Evolutionary conservation across 2,329 filamentous ascomycete species (phyloP), one percentile per base, ranked within the genome.

Genomic region (Chlorencoelia australis): DNA sequence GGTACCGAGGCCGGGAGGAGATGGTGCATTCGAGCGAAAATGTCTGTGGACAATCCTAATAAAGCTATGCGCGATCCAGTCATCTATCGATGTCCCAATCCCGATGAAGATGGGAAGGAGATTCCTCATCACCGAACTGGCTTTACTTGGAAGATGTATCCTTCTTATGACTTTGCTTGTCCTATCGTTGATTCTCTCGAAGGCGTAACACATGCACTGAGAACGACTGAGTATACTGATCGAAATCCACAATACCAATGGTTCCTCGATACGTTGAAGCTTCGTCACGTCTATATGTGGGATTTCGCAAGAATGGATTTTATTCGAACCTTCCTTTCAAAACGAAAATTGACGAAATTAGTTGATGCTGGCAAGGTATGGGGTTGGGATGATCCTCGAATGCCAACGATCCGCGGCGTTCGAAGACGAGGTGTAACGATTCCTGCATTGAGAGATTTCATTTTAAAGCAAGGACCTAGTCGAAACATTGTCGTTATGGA

Each of bases 1-100:
- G 88, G 82, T 29, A 81, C 77, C 3, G 73, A 81, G 32, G 79
- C 88, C 59, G 91, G 91, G 41, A 63, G 77, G 32, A 76, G 72
- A 55, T 88, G 89, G 76, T 95, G 86, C 64, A 93, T 98, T 48
- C 82, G 91, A 42, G 91, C 91, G 40, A 95, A 93, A 69, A 84
- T 96, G 51, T 89, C 85, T 1, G 75, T 83, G 50, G 84, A 94
- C 60, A 82, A 91, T 63, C 82, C 82, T 47, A 96, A 98, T 69
- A 94, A 94, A 64, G 86, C 91, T 35, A 79, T 96, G 74, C 75
- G 91, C 47, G 91, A 98, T 60, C 91, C 91, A 9, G 88, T 96
- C 61, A 93, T 98, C 60, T 96, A 95, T 70, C 80, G 91, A 48
- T 95, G 87, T 73, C 94, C 94, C 54, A 68, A 73, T 63, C 87